Evolutionary conservation across 208 protist genomes (phyloP).

Genomic region (Acanthamoeba quina): DNA sequence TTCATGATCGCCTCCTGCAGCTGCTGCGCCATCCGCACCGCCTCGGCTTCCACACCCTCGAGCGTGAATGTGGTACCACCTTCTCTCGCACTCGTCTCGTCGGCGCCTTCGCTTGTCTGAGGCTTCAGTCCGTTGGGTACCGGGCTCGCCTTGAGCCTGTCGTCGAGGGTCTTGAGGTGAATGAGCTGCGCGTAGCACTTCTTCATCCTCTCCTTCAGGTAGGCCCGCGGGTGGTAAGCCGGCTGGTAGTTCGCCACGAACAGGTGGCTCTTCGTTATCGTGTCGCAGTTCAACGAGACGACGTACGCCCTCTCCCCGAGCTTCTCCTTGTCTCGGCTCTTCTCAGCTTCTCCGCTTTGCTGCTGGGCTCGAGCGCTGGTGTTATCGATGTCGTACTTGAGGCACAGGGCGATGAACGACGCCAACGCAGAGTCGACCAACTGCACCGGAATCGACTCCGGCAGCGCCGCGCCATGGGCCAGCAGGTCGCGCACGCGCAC

Average conservation of each 20-base stretch:
- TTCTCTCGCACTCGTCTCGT: background rate
- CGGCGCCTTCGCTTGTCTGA: background rate
- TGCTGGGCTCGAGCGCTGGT: background rate
- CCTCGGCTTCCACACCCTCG: background rate
- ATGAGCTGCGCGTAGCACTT: background rate
- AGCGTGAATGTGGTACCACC: background rate
- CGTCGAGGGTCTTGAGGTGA: background rate
- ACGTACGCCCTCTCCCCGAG: background rate
- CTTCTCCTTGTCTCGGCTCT: background rate
- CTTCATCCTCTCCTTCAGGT: slow-evolving; percentile 6
- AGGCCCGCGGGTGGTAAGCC: slow-evolving; percentile 20
- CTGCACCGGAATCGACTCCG: background rate
- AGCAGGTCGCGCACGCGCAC: slow-evolving; percentile 43
- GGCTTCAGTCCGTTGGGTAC: background rate
- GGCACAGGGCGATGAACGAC: slow-evolving; percentile 1
- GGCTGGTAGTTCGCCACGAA: slow-evolving; percentile 28
- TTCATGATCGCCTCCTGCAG: slow-evolving; percentile 11
- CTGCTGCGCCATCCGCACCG: background rate
- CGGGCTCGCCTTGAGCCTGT: background rate
- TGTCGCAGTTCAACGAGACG: background rate
- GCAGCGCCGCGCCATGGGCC: slow-evolving; percentile 15
- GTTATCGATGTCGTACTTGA: slow-evolving; percentile 28
- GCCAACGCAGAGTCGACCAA: slow-evolving; percentile 25
- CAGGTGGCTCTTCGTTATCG: slow-evolving; percentile 5
- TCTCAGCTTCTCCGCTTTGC: background rate